These are phyloP conservation scores for Marchantia paleacea DNA, from an alignment of 225 moss, liverwort and hornwort genomes.

Conservation along the genomic window DNA sequence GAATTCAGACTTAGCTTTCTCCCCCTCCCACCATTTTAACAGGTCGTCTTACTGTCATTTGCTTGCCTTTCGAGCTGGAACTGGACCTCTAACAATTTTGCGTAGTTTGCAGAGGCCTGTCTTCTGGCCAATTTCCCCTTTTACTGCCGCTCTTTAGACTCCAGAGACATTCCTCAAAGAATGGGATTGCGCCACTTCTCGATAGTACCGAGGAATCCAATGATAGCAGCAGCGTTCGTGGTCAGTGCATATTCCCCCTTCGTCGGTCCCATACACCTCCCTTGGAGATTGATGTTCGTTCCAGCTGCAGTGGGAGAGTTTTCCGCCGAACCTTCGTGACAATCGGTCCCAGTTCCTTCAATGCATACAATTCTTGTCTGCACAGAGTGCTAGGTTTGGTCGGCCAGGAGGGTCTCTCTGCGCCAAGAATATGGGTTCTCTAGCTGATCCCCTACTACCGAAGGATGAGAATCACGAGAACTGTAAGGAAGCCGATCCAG, in stretches of 20 bases:
- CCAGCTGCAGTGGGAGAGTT: slow-evolving; percentile 7
- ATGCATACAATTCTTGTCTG: neutral
- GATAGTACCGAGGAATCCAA: neutral
- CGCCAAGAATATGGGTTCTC: slow-evolving; percentile 1
- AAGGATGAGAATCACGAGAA: neutral
- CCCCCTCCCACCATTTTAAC: neutral
- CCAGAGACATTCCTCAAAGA: neutral
- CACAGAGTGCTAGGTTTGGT: neutral
- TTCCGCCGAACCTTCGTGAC: slow-evolving; percentile 10
- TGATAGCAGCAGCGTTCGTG: slow-evolving; percentile 6
- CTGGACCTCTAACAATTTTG: neutral
- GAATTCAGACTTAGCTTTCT: neutral
- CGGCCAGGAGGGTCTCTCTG: neutral
- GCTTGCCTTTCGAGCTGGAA: neutral
- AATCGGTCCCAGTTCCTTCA: neutral
- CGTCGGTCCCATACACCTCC: slow-evolving; percentile 6
- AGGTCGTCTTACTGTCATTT: neutral
- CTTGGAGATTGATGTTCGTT: neutral
- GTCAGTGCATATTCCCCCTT: neutral
- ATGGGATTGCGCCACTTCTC: slow-evolving; percentile 21
- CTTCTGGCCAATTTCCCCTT: neutral
- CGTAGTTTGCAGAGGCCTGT: neutral
- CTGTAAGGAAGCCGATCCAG: neutral
- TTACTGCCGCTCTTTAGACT: too few species aligned
- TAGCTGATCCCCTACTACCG: neutral